A percentile compares a stretch with the other conserved stretches of the same genome.
Evolutionary conservation across 2,329 filamentous ascomycete species (phyloP).

Genomic region (Trichoderma arundinaceum): DNA sequence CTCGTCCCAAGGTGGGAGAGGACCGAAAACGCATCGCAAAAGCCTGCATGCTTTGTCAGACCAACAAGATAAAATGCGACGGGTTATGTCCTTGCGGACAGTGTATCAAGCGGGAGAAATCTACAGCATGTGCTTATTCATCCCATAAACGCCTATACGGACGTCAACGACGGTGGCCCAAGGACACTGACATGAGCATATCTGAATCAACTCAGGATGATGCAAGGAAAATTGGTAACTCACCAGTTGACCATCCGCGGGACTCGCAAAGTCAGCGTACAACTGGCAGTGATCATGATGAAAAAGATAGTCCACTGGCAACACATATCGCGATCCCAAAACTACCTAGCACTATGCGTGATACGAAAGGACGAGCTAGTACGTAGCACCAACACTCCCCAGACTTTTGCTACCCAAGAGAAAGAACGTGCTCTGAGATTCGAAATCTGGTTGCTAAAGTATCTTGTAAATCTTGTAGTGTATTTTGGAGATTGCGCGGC

Average conservation of each 20-base stretch:
- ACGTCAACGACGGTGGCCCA: conserved; percentile 13
- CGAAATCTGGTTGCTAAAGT: background rate
- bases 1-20: background rate
- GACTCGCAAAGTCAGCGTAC: background rate
- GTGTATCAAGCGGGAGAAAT: conserved; percentile 12
- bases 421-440: background rate
- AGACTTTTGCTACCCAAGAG: background rate
- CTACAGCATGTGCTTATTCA: conserved; percentile 8
- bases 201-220: background rate
- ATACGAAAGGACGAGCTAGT: conserved; percentile 15
- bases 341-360: conserved; percentile 7
- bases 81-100: conserved; percentile 7
- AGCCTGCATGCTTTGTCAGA: conserved; percentile 7
- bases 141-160: conserved; percentile 17
- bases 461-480: background rate
- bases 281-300: background rate
- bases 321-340: conserved; percentile 12
- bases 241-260: background rate
- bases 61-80: conserved; percentile 17
- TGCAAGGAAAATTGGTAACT: background rate
- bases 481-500: conserved; percentile 16
- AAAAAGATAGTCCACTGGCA: background rate
- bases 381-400: background rate
- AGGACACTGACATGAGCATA: background rate
- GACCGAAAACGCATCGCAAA: conserved; percentile 7